Evolutionary conservation across 1,139 yeast genomes (phyloP), one percentile per base, ranked within the genome.

Genomic region (Geotrichum carabidarum): DNA sequence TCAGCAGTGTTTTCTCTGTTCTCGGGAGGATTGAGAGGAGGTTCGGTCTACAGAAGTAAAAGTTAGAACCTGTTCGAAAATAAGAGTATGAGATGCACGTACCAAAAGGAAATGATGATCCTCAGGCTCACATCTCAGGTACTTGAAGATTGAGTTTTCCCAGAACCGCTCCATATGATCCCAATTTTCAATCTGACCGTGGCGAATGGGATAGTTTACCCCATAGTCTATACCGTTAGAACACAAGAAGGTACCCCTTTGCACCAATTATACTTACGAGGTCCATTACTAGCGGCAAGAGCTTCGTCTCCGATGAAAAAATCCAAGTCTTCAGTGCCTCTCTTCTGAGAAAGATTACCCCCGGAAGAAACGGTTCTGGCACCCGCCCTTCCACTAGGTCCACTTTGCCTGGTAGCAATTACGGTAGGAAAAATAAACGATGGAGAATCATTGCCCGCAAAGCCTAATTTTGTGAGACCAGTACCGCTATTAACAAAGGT

Each of bases 161-260:
- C 99, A 93, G 72, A 90, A 91, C 68, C 99, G 79, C 72, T 93
- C 99, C 99, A 93, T 93, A 69, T 93, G 97, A 74, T 94, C 99
- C 99, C 99, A 93, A 70, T 93, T 90, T 71, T 93, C 99, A 61
- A 93, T 85, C 74, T 93, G 99, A 22, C 99, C 99, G 68, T 93
- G 99, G 70, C 88, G 86, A 60, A 93, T 89, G 15, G 99, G 99
- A 67, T 93, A 93, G 60, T 83, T 82, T 59, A 94, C 76, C 45
- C 93, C 86, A 71, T 93, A 94, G 51, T 89, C 85, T 61, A 59
- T 17, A 43, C 37, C 7, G 49, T 45, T 50, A 44, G 49, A 8
- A 14, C 30, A 41, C 11, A 2, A 18, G 9, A 6, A 41, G 32
- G 9, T 11, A 8, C 12, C 17, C 27, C 30, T 17, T 38, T 4